Evolutionary conservation across 2,329 filamentous ascomycete genomes (phyloP), one percentile per base, ranked within the genome.

Genomic region (Didymella lethalis): DNA sequence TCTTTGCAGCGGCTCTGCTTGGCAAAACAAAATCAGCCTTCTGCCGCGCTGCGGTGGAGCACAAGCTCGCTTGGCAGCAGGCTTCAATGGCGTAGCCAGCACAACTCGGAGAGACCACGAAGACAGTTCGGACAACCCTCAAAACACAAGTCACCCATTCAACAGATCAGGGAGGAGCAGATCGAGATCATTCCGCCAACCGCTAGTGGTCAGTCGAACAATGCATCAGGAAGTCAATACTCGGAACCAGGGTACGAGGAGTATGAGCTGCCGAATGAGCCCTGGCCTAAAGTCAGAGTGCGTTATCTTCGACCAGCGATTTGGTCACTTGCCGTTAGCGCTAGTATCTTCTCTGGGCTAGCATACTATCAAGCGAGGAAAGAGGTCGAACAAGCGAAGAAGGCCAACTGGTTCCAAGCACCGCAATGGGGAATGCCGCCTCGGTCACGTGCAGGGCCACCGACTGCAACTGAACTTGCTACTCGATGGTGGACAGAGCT

Each of bases 361-460:
- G 66, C 74, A 12, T 75, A 68, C 48, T 60, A 71, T 10, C 62
- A 75, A 56, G 74, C 73, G 18, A 69, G 65, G 41, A 51, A 64
- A 7, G 64, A 75, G 46, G 38, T 74, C 8, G 68, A 71, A 46
- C 65, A 71, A 38, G 34, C 57, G 16, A 63, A 66, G 25, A 38
- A 41, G n/a, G 20, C 64, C 4, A 64, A 48, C 48, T 67, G 64
- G 64, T 56, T 65, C 11, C 59, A 65, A 38, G 61, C 61, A 32
- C 64, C 65, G 5, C 64, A 68, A 56, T 69, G 60, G 62, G 59
- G 16, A 20, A 29, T 55, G 18, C 62, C 57, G 28, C 54, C 56
- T 23, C 56, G 60, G 36, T 52, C 57, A 45, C 57, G 52, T 56
- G 64, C 59, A 11, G 57, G 61, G 28, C 63, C 69, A 16, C 68